Evolutionary conservation across 2,329 filamentous ascomycete genomes (phyloP), one percentile per base, ranked within the genome.

Genomic region (Trichophyton verrucosum): DNA sequence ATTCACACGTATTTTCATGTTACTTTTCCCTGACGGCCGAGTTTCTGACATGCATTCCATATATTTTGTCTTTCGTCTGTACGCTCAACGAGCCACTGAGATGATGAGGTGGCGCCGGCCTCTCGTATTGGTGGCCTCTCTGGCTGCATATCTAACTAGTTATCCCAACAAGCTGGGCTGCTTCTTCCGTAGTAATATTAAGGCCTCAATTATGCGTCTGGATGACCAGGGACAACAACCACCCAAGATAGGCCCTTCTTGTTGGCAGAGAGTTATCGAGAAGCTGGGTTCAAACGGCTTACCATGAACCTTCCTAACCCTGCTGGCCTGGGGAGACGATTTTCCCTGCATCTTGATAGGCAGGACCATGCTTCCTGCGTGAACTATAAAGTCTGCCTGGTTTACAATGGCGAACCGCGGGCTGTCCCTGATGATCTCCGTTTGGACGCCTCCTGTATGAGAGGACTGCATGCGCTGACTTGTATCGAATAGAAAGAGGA

Each of bases 241-340:
- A n/a, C 24, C 9, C 49, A n/a, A 24, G 22, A 17, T 24, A 24
- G 49, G 49, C 27, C 49, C 49, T 53, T 53, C 22, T 30, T 22
- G 49, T 24, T 30, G 22, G 49, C 22, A 53, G 22, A 44, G 44
- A 47, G 27, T 53, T 53, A 20, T 33, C 27, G 49, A 53, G 49
- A 53, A 33, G 49, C 49, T 53, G 49, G 49, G 49, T 53, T 53
- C 22, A 53, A 53, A 53, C 49, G 49, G 49, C 27, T 22, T 30
- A 33, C 44, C 44, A 53, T 27, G 15, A 53, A 53, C 49, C 22
- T 53, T 53, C 49, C 49, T 24, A 24, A 22, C 24, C 49, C 49
- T 53, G 49, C 22, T 22, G 27, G 49, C 13, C 11, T 51, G 46
- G 49, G 49, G 24, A 7, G 24, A n/a, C 9, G 49, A 27, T 30